A percentile compares a stretch with the other conserved stretches of the same genome.
Conservation (phyloP, 2,329 filamentous ascomycete genomes). For the Aspergillus udagawae region DNA sequence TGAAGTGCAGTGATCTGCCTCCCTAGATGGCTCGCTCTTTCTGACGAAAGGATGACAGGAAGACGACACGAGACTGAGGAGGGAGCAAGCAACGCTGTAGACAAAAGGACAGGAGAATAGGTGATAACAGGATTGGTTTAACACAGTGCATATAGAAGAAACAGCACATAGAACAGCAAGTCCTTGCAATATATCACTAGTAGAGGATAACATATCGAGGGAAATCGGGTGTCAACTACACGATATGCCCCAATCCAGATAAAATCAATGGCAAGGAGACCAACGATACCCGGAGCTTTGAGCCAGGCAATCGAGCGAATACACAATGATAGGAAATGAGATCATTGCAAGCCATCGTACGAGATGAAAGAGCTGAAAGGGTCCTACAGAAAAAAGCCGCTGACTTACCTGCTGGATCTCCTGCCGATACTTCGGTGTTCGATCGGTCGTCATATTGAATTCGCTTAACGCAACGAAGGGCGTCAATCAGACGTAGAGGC, state of each 20-base stretch:
- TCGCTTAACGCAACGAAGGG: background rate
- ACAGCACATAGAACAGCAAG: background rate
- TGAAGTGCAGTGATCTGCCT: background rate
- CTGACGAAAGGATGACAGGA: background rate
- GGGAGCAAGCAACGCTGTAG: background rate
- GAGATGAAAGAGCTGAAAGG: background rate
- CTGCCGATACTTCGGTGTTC: slow-evolving; percentile 83
- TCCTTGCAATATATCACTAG: background rate
- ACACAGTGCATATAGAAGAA: background rate
- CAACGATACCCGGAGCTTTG: background rate
- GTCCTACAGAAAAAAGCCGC: background rate
- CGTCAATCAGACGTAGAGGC: slow-evolving; percentile 7
- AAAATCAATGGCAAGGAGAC: background rate
- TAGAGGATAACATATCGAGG: background rate
- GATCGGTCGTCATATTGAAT: slow-evolving; percentile 63
- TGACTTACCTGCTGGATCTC: slow-evolving; percentile 92
- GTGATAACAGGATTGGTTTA: background rate
- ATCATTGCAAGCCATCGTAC: background rate
- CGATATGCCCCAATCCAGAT: background rate
- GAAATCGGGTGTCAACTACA: background rate
- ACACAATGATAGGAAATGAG: background rate
- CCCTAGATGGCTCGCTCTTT: background rate
- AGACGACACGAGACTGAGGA: background rate
- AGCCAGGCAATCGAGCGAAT: background rate
- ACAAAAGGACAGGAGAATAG: background rate